Evolutionary conservation across 2,329 filamentous ascomycete genomes (phyloP).

Genomic region (Paecilomyces sp.): DNA sequence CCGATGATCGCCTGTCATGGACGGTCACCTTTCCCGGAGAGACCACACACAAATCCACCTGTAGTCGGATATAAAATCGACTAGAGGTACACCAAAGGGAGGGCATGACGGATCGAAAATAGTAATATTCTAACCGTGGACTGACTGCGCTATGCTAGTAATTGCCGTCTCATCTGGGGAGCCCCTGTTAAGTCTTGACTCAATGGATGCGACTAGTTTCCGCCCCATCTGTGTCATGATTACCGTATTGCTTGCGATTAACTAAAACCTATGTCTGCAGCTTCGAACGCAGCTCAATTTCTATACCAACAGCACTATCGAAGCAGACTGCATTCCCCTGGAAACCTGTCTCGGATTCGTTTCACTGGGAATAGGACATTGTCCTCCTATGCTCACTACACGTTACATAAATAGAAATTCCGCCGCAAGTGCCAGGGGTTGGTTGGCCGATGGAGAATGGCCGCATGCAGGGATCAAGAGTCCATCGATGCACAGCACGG

Average conservation of each 20-base stretch:
- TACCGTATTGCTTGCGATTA: background rate
- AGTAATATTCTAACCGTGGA: background rate
- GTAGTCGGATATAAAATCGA: background rate
- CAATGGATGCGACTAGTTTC: background rate
- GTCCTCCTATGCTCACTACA: background rate
- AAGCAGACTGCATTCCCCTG: background rate
- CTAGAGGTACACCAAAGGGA: background rate
- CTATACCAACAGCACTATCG: background rate
- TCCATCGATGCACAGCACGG: background rate
- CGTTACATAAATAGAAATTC: background rate
- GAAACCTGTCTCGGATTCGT: background rate
- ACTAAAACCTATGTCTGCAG: background rate
- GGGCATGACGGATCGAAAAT: background rate
- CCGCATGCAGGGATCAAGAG: background rate
- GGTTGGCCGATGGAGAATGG: background rate
- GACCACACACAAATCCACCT: background rate
- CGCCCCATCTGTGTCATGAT: background rate
- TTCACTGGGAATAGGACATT: background rate
- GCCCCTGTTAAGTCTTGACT: background rate
- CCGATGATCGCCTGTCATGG: background rate
- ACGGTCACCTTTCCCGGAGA: background rate
- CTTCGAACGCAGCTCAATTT: background rate
- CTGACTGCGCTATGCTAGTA: background rate
- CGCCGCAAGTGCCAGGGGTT: background rate
- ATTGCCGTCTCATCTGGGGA: background rate